Conservation (phyloP, 2,329 filamentous ascomycete genomes). For the Bipolaris zeicola region DNA sequence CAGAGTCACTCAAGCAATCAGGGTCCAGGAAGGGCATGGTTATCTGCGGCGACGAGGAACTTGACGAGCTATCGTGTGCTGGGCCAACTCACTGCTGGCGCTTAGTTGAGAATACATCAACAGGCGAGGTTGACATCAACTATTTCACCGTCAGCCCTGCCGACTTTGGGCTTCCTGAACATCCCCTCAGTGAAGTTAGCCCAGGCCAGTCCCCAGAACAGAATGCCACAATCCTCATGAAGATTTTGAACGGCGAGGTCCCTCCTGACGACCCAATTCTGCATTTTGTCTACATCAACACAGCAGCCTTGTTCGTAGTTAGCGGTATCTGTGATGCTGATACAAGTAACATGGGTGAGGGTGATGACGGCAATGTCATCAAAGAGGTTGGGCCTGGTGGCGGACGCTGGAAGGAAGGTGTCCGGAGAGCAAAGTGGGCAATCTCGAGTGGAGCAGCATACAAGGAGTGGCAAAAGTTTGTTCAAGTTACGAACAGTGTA, state of each 20-base stretch:
- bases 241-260: slow-evolving; percentile 75
- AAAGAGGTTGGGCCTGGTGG: slow-evolving; percentile 83
- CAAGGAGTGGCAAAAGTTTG: slow-evolving; percentile 81
- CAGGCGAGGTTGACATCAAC: slow-evolving; percentile 64
- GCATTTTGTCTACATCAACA: slow-evolving; percentile 93
- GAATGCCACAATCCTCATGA: slow-evolving; percentile 83
- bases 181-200: slow-evolving; percentile 77
- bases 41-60: slow-evolving; percentile 90
- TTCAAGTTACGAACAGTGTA: slow-evolving; percentile 72
- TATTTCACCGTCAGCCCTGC: slow-evolving; percentile 77
- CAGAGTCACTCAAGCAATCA: slow-evolving; percentile 76
- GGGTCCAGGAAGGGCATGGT: slow-evolving; percentile 85
- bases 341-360: slow-evolving; percentile 75
- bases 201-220: slow-evolving; percentile 84
- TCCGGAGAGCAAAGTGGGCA: slow-evolving; percentile 85
- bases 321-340: slow-evolving; percentile 87
- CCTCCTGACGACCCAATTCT: slow-evolving; percentile 80
- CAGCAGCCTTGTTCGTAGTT: slow-evolving; percentile 83
- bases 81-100: slow-evolving; percentile 90
- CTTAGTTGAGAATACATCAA: slow-evolving; percentile 59
- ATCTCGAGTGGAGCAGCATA: slow-evolving; percentile 86
- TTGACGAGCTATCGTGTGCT: slow-evolving; percentile 94
- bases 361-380: slow-evolving; percentile 80
- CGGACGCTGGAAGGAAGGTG: slow-evolving; percentile 92
- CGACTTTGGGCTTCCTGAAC: slow-evolving; percentile 83